Base-by-base conservation (phyloP, 1,284 basidiomycete species). In the Cryptococcus hybrid region DNA sequence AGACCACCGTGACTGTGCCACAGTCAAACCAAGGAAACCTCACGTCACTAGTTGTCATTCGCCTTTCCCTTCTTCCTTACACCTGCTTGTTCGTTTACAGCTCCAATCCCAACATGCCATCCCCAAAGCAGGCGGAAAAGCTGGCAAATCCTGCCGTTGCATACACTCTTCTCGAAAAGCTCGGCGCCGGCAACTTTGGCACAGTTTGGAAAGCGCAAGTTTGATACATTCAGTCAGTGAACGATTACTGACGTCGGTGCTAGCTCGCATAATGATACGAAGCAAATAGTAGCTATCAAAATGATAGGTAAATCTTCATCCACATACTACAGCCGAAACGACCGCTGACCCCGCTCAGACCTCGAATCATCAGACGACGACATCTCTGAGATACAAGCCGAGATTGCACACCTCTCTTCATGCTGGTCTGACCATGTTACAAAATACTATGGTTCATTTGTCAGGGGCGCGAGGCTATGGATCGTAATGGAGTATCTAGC, bases 401-500 rank as follows among this genome's bases (percentile, higher is more conserved):
- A 99, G 79, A 98, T 99, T 65, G 88, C 92, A 11, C 95, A 91
- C 75, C 83, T 99, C 37, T 91, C 94, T 0, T 91, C 92, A 68
- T 96, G 92, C 80, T 92, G 94, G 73, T 96, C 93, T 7, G 90
- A 94, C 78, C 92, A 91, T 75, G 92, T 99, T 56, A 99, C 95
- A 40, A 84, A 88, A 49, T 99, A 98, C 78, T 98, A 96, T 70
- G 95, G 92, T 52, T 94, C 92, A 55, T 99, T 99, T 76, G 91
- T 99, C 60, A 88, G 91, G 63, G 87, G 90, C 12, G 98, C 95
- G 82, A 96, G 97, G 76, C 83, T 99, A 15, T 99, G 96, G 96
- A 99, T 99, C 73, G 84, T 99, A 70, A 99, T 99, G 96, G 95
- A 99, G 77, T 98, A 92, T 76, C 87, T 98, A 52, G 93, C 93